A percentile compares a stretch with the other conserved stretches of the same genome.
Conservation (phyloP, 176 grass and related monocot genomes). For the Tillandsia fasciculata region DNA sequence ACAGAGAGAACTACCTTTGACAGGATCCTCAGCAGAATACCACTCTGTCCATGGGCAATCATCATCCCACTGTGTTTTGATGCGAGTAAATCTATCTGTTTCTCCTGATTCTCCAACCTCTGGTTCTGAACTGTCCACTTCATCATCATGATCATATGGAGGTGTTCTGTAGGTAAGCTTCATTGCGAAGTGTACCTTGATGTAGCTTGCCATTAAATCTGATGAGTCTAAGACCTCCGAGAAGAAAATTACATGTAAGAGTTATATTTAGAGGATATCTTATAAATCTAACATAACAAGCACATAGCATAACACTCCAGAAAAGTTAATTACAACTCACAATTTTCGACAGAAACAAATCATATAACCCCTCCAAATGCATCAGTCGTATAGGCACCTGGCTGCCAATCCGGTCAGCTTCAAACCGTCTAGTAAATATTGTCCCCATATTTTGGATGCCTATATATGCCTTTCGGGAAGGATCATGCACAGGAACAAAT, state of each 20-base stretch:
- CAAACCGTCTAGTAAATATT: slow-evolving; percentile 93
- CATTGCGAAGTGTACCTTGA: slow-evolving; percentile 86
- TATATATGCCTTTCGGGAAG: slow-evolving; percentile 86
- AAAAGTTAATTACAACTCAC: slow-evolving; percentile 41
- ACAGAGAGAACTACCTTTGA: slow-evolving; percentile 47
- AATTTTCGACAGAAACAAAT: slow-evolving; percentile 96
- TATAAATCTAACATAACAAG: background rate
- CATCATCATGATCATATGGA: slow-evolving; percentile 65
- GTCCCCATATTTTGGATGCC: slow-evolving; percentile 95
- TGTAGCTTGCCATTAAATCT: slow-evolving; percentile 59
- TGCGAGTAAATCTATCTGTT: slow-evolving; percentile 37
- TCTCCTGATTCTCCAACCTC: slow-evolving; percentile 49
- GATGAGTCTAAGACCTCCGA: slow-evolving; percentile 64
- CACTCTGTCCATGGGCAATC: slow-evolving; percentile 96
- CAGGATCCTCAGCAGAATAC: slow-evolving; percentile 98
- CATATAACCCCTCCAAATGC: slow-evolving; percentile 96
- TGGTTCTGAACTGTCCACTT: slow-evolving; percentile 36
- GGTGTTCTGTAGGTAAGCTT: slow-evolving; percentile 89
- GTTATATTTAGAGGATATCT: background rate
- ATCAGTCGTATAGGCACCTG: slow-evolving; percentile 87
- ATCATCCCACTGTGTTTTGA: slow-evolving; percentile 84
- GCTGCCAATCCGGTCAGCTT: slow-evolving; percentile 91
- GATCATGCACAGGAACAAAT: slow-evolving; percentile 93
- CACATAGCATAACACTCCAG: background rate
- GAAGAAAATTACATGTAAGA: slow-evolving; percentile 17